These are phyloP conservation scores for Dryadomyces quercivorus DNA, from an alignment of 2,329 filamentous ascomycete species.

Conservation along the genomic window DNA sequence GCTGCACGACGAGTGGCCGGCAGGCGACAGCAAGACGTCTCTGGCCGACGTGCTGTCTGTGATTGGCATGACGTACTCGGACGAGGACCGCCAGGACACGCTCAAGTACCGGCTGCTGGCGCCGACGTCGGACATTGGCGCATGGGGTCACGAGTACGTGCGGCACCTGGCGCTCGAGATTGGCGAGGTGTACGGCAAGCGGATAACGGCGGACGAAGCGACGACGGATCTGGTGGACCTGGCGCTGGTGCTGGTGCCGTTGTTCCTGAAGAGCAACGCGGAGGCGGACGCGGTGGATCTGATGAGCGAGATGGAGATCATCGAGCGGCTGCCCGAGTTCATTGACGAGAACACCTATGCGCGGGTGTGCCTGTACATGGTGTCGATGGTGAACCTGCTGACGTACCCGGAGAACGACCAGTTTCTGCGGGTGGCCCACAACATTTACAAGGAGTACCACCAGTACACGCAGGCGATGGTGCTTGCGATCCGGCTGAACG, in stretches of 20 bases:
- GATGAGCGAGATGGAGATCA: constrained; percentile 94
- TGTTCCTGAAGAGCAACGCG: constrained; percentile 94
- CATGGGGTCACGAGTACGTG: constrained; percentile 98
- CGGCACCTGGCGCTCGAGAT: constrained; percentile 92
- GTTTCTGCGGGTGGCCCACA: constrained; percentile 85
- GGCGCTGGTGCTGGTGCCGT: constrained; percentile 72
- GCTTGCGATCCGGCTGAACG: constrained; percentile 85
- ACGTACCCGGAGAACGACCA: constrained; percentile 96
- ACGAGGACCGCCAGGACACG: constrained; percentile 90
- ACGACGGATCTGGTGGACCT: constrained; percentile 78
- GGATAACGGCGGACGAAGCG: constrained; percentile 73
- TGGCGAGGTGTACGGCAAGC: constrained; percentile 83
- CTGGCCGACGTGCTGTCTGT: constrained; percentile 94
- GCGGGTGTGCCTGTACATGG: constrained; percentile 93
- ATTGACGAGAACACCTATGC: constrained; percentile 90
- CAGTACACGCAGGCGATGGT: constrained; percentile 90
- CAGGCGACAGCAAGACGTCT: constrained; percentile 73
- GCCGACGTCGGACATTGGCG: constrained; percentile 82
- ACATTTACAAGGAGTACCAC: constrained; percentile 87
- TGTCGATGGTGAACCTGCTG: constrained; percentile 95
- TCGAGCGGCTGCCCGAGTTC: constrained; percentile 78
- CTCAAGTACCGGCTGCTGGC: constrained; percentile 89
- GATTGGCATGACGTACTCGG: constrained; percentile 96
- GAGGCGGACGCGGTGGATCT: constrained; percentile 97
- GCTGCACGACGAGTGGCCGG: constrained; percentile 81